A percentile compares a stretch with the other conserved stretches of the same genome.
Conservation (phyloP, 805 yeast genomes). For the Pichia heedii region DNA sequence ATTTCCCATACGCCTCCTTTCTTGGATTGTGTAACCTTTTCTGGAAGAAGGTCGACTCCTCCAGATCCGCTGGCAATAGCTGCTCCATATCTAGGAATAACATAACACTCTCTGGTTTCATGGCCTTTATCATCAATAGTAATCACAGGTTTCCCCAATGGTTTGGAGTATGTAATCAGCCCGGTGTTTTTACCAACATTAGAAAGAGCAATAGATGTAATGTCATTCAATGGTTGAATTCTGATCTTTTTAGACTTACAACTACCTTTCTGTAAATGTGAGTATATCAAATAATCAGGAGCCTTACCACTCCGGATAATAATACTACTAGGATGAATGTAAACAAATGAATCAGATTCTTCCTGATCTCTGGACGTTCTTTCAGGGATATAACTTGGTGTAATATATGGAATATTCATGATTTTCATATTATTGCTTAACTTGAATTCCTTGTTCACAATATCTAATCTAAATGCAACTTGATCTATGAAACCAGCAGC, state of each 20-base stretch:
- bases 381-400: conserved; percentile 37
- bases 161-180: conserved; percentile 77
- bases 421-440: conserved; percentile 50
- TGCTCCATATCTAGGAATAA: conserved; percentile 85
- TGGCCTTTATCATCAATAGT: conserved; percentile 75
- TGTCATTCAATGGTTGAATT: conserved; percentile 69
- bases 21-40: conserved; percentile 67
- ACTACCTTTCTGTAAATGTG: conserved; percentile 49
- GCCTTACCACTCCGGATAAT: conserved; percentile 49
- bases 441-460: conserved; percentile 51
- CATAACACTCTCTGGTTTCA: conserved; percentile 76
- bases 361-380: conserved; percentile 17
- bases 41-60: conserved; percentile 87
- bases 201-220: conserved; percentile 65
- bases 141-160: conserved; percentile 83
- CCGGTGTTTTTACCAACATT: conserved; percentile 69
- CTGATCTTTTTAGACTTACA: conserved; percentile 41
- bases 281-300: conserved; percentile 71
- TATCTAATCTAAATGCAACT: conserved; percentile 76
- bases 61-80: conserved; percentile 57
- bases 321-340: conserved; percentile 73
- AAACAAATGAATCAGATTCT: conserved; percentile 48
- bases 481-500: conserved; percentile 92
- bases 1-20: conserved; percentile 58
- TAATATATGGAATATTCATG: conserved; percentile 54